Evolutionary conservation across 345 rosid genomes (phyloP).

Genomic region (Populus nigra): DNA sequence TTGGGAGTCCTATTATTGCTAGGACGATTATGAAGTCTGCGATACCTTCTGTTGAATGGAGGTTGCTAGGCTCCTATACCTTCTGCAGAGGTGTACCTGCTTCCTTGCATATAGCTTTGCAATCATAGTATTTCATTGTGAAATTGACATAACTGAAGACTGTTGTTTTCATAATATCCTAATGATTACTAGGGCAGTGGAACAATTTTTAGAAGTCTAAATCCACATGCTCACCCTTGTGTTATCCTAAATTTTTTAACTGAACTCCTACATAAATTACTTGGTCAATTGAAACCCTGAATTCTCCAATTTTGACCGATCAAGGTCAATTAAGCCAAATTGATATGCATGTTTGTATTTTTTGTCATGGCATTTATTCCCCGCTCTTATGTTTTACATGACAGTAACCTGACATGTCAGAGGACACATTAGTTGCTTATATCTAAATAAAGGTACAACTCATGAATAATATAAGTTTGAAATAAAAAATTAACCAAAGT

Average conservation of each 20-base stretch:
- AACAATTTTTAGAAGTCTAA: background rate
- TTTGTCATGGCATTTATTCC: background rate
- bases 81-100: background rate
- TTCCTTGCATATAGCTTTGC: background rate
- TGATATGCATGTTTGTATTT: background rate
- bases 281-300: background rate
- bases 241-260: background rate
- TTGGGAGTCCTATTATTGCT: background rate
- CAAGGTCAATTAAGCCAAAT: background rate
- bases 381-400: background rate
- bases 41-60: background rate
- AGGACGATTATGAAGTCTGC: background rate
- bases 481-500: background rate
- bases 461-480: background rate
- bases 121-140: background rate
- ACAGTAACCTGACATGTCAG: background rate
- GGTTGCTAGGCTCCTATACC: background rate
- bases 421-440: background rate
- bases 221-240: background rate
- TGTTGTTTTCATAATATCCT: too few relatives aligned
- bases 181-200: too few relatives aligned
- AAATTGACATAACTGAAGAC: background rate
- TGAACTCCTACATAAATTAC: background rate
- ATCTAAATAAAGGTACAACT: background rate
- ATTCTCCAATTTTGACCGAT: background rate